A percentile compares a stretch with the other conserved stretches of the same genome.
Conservation (phyloP, 164 flowering plant genomes). For the Nymphaea thermarum region DNA sequence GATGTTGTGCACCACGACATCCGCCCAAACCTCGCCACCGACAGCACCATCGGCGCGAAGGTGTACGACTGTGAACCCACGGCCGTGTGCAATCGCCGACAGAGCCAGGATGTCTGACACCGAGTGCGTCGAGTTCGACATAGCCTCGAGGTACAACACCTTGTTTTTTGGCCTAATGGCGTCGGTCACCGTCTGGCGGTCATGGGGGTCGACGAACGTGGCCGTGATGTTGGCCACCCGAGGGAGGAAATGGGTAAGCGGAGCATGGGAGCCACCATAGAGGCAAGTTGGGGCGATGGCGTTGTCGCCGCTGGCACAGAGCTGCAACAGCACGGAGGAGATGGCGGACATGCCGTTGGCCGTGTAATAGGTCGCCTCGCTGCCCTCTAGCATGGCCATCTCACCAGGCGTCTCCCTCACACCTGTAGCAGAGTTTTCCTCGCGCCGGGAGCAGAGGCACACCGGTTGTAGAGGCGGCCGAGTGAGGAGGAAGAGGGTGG, state of each 20-base stretch:
- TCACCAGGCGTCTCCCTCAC: conserved; percentile 29
- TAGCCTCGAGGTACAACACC: conserved; percentile 63
- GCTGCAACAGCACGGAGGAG: conserved; percentile 62
- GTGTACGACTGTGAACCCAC: conserved; percentile 78
- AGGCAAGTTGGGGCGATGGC: conserved; percentile 62
- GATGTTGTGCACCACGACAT: conserved; percentile 81
- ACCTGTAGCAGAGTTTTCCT: no score
- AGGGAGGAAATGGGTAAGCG: conserved; percentile 66
- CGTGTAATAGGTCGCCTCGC: conserved; percentile 95
- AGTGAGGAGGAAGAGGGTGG: no score
- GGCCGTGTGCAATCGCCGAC: conserved; percentile 50
- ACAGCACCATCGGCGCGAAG: conserved; percentile 79
- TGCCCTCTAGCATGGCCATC: conserved; percentile 93
- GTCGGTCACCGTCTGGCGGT: conserved; percentile 25
- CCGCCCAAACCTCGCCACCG: conserved; percentile 83
- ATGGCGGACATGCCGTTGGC: conserved; percentile 93
- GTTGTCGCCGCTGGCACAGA: conserved; percentile 69
- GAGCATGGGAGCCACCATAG: conserved; percentile 91
- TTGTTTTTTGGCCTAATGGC: conserved; percentile 61
- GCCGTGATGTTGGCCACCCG: conserved; percentile 63
- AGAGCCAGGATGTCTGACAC: conserved; percentile 72
- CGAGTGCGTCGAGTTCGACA: conserved; percentile 70
- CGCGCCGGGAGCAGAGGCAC: no score
- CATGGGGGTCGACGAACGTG: conserved; percentile 56
- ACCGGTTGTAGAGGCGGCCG: no score